These are phyloP conservation scores for Saccharum hybrid DNA, from an alignment of 202 grass and related monocot species.

Conservation along the genomic window DNA sequence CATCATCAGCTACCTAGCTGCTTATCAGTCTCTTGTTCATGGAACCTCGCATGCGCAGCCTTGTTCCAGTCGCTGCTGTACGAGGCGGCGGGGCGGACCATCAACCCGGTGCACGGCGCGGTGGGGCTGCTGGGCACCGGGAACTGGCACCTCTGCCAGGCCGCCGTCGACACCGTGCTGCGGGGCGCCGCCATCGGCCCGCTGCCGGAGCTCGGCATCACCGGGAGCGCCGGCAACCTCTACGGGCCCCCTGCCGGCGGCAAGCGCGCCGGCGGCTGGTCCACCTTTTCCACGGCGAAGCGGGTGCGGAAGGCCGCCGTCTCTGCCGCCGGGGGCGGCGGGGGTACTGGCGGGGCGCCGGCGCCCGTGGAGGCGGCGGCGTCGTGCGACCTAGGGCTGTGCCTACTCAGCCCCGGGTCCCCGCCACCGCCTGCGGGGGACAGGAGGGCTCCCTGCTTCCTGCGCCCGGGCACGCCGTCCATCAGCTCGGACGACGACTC, in stretches of 20 bases:
- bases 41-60: too few species aligned
- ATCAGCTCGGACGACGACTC: slow-evolving; percentile 62
- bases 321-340: too few species aligned
- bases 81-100: slow-evolving; percentile 80
- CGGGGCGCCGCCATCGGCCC: slow-evolving; percentile 64
- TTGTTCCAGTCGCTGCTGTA: slow-evolving; percentile 83
- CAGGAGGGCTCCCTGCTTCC: slow-evolving; percentile 17
- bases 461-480: slow-evolving; percentile 67
- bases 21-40: too few species aligned
- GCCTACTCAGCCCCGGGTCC: slow-evolving; percentile 50
- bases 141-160: slow-evolving; percentile 89
- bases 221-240: slow-evolving; percentile 1
- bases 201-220: slow-evolving; percentile 46
- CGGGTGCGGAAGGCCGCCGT: slow-evolving; percentile 30
- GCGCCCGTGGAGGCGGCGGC: not conserved
- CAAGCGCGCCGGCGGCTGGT: slow-evolving; percentile 46
- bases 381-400: slow-evolving; percentile 64
- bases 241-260: slow-evolving; percentile 19
- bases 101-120: slow-evolving; percentile 78
- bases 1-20: not conserved
- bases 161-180: slow-evolving; percentile 74
- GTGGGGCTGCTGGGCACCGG: slow-evolving; percentile 66
- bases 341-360: fast-evolving
- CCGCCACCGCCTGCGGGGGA: not conserved
- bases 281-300: slow-evolving; percentile 62